Conservation (phyloP, 805 yeast genomes). For the Starmerella sp. region DNA sequence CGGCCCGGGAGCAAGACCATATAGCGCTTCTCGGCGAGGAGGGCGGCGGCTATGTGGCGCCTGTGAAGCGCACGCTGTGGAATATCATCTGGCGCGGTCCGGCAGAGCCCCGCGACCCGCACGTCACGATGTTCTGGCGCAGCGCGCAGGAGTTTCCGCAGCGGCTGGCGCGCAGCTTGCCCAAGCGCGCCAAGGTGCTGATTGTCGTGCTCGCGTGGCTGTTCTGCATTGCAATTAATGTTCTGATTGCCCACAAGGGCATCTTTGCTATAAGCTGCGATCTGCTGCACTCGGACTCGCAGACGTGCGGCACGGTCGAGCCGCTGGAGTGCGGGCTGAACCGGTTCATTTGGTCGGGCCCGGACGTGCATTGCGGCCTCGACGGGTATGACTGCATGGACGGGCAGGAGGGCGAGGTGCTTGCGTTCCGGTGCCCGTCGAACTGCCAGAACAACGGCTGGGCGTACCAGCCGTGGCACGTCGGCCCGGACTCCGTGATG, state of each 20-base stretch:
- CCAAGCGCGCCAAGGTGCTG: slow-evolving; percentile 6
- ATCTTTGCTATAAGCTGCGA: slow-evolving; percentile 17
- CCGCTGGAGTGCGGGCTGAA: slow-evolving; percentile 21
- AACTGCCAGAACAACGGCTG: slow-evolving; percentile 69
- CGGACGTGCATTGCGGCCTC: slow-evolving; percentile 64
- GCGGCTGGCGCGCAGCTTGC: slow-evolving; percentile 9
- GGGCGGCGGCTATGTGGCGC: background rate
- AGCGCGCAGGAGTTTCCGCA: slow-evolving; percentile 13
- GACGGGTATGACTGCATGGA: slow-evolving; percentile 52
- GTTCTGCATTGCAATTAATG: slow-evolving; percentile 20
- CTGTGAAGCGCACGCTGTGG: background rate
- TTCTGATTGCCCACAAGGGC: slow-evolving; percentile 17
- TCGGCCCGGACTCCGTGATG: slow-evolving; percentile 57
- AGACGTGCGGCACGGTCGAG: slow-evolving; percentile 3
- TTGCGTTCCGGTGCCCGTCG: slow-evolving; percentile 73
- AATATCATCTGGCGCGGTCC: slow-evolving; percentile 6
- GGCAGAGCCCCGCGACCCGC: slow-evolving; percentile 11
- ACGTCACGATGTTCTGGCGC: slow-evolving; percentile 11
- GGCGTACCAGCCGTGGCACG: slow-evolving; percentile 63
- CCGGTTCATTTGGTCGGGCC: slow-evolving; percentile 54
- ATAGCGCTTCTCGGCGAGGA: background rate
- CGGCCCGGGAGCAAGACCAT: background rate
- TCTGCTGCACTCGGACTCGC: background rate
- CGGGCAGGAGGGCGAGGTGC: slow-evolving; percentile 29
- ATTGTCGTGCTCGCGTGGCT: slow-evolving; percentile 10